Base-by-base conservation (phyloP, 2,329 filamentous ascomycete species). In the Curvularia eragrostidis region DNA sequence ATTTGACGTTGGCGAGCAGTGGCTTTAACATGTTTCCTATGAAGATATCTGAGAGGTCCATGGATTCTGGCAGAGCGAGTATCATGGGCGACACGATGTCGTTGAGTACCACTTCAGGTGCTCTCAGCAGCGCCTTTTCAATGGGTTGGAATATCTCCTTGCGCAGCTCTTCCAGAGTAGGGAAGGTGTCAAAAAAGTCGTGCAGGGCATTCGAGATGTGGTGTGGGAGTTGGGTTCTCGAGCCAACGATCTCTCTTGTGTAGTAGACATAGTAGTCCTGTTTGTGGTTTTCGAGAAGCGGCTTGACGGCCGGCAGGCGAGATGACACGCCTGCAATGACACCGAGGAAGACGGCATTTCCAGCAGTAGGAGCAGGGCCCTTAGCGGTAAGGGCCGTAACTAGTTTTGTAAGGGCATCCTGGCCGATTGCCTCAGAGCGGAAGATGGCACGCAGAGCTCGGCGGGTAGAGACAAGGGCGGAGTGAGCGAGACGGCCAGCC, bases 1-100 rank as follows among this genome's bases (percentile, higher is more conserved):
- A 98, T 77, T 96, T 97, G 75, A 93, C 83, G 72, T 93, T 97
- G 39, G 92, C 88, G n/a, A 98, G 79, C 12, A 99, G 81, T 5
- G 93, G 91, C 75, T 97, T 98, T 36, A 96, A 77, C 34, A 99
- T 82, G 60, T 90, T 90, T 24, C 83, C 82, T 51, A 85, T 83
- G 18, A 98, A 82, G 4, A 90, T 79, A 36, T 87, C 85, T 8
- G 94, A 94, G 18, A 98, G 82, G 69, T 99, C 94, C 66, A 95
- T 83, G 5, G 81, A 80, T 26, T 80, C 73, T 1, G 92, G 87
- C 6, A 99, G 80, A 26, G 91, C 86, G 8, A 83, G 77, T 58
- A 96, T 83, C 44, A 98, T 82, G 12, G 89, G 87, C 5, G 89
- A 85, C 48, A 98, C 80, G 23, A 97, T 83, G 62, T 92, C 90